Conservation (phyloP, 2,329 filamentous ascomycete genomes). For the Monosporascus cannonballus region DNA sequence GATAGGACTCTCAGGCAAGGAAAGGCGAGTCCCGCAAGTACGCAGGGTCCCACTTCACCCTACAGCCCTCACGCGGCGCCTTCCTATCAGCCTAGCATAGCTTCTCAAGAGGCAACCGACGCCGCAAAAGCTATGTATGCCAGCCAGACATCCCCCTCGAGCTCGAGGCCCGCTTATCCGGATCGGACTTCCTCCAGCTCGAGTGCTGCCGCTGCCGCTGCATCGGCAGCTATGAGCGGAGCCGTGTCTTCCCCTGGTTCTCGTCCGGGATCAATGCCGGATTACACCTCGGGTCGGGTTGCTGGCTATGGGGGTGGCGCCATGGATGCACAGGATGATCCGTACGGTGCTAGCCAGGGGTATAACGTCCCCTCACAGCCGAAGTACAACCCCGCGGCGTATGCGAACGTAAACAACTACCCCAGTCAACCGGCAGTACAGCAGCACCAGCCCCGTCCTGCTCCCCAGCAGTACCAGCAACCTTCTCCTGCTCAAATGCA, state of each 20-base stretch:
- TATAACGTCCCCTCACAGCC: slow-evolving; percentile 38
- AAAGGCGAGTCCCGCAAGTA: slow-evolving; percentile 38
- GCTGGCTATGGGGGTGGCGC: slow-evolving; percentile 21
- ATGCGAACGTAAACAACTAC: slow-evolving; percentile 57
- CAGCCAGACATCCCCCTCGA: slow-evolving; percentile 44
- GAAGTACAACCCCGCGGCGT: slow-evolving; percentile 73
- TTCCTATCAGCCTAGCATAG: slow-evolving; percentile 26
- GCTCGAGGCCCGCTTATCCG: slow-evolving; percentile 38
- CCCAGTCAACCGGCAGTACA: slow-evolving; percentile 34
- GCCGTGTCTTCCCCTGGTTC: slow-evolving; percentile 29
- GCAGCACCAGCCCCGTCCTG: slow-evolving; percentile 32
- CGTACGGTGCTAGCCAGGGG: slow-evolving; percentile 18
- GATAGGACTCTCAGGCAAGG: slow-evolving; percentile 58
- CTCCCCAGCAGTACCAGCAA: slow-evolving; percentile 25
- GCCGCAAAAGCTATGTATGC: slow-evolving; percentile 59
- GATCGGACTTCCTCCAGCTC: slow-evolving; percentile 49
- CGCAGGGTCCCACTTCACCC: slow-evolving; percentile 24
- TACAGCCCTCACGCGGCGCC: slow-evolving; percentile 16
- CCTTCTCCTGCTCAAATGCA: slow-evolving; percentile 22
- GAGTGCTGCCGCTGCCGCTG: slow-evolving; percentile 50
- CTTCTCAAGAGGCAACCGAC: slow-evolving; percentile 51
- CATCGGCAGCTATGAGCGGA: slow-evolving; percentile 51
- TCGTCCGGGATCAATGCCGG: slow-evolving; percentile 19
- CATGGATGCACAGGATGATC: slow-evolving; percentile 24
- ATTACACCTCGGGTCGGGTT: slow-evolving; percentile 29